These are phyloP conservation scores for Lachnellula willkommii DNA, from an alignment of 2,329 filamentous ascomycete species.

Conservation along the genomic window DNA sequence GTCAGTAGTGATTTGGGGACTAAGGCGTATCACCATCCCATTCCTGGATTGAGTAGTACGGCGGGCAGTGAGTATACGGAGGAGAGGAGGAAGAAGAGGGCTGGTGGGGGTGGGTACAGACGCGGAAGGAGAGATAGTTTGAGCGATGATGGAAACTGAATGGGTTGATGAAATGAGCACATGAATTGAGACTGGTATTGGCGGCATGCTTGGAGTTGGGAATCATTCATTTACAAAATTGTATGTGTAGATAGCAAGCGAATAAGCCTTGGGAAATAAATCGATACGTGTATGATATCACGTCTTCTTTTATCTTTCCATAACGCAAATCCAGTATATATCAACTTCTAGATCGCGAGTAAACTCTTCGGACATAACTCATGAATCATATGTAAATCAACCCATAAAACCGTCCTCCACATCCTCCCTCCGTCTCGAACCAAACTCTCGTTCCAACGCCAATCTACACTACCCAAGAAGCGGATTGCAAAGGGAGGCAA, in stretches of 20 bases:
- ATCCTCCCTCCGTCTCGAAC: too few relatives aligned
- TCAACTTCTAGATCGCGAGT: too few relatives aligned
- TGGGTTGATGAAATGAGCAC: background rate
- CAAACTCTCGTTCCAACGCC: too few relatives aligned
- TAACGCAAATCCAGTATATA: too few relatives aligned
- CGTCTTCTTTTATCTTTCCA: too few relatives aligned
- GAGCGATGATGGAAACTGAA: conserved; percentile 10
- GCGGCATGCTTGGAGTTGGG: background rate
- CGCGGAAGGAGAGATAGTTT: conserved; percentile 16
- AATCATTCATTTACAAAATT: background rate
- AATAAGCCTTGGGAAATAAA: background rate
- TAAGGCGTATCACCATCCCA: conserved; percentile 32
- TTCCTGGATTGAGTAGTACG: conserved; percentile 28
- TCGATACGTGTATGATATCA: background rate
- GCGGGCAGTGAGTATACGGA: conserved; percentile 28
- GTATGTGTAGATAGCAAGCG: conserved; percentile 5
- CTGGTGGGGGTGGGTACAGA: conserved; percentile 20
- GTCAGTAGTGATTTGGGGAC: conserved; percentile 29
- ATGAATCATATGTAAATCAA: too few relatives aligned
- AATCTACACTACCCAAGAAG: too few relatives aligned
- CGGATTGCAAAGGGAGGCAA: too few relatives aligned
- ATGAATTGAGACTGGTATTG: conserved; percentile 2
- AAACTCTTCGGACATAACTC: too few relatives aligned
- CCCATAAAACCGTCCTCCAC: too few relatives aligned
- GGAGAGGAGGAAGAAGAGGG: conserved; percentile 28